Base-by-base conservation (phyloP, 345 rosid genomes). In the sweet orange (Citrus sinensis) region DNA sequence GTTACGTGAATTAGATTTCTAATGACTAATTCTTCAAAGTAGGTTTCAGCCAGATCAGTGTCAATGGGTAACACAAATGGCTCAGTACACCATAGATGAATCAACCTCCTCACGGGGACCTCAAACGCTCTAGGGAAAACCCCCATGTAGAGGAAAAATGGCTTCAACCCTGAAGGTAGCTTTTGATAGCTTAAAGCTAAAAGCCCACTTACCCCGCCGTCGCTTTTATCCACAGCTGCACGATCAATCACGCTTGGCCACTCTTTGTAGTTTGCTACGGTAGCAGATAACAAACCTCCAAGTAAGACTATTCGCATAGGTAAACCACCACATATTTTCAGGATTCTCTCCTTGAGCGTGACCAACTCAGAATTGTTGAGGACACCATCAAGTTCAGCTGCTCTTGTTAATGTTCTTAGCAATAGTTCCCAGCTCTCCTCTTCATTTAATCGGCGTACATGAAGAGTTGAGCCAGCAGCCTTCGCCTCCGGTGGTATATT, bases 61-160 rank as follows among this genome's bases (percentile, higher is more conserved):
- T 9, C 30, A 35, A 64, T 14, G 2, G 29, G 20, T 8, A 1
- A 6, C 16, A 55, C 75, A 25, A 88, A 80, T 63, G 85, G 85
- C 29, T 88, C 89, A 1, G 91, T 82, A 61, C 75, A 75, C 89
- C 89, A 86, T 51, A 83, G 42, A 60, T 59, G 74, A 46, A 67
- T 55, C 78, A 88, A 37, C 78, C 91, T 79, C 70, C 91, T 82
- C 9, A 82, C 73, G 2, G 91, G 86, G 49, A 86, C 77, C 27
- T 51, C 80, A 34, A n/a, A 54, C n/a, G 29, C 74, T 73, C 60
- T 79, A 0, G 87, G 89, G 9, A 88, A 88, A 49, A 84, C 70
- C 22, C 82, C 73, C 9, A 86, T 24, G 67, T 86, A 86, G 64
- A 82, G 82, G 56, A 88, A 70, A 69, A 86, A 86, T 10, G 60